Evolutionary conservation across 495 filamentous ascomycete genomes (phyloP).

Genomic region (Podospora pseudoanserina): DNA sequence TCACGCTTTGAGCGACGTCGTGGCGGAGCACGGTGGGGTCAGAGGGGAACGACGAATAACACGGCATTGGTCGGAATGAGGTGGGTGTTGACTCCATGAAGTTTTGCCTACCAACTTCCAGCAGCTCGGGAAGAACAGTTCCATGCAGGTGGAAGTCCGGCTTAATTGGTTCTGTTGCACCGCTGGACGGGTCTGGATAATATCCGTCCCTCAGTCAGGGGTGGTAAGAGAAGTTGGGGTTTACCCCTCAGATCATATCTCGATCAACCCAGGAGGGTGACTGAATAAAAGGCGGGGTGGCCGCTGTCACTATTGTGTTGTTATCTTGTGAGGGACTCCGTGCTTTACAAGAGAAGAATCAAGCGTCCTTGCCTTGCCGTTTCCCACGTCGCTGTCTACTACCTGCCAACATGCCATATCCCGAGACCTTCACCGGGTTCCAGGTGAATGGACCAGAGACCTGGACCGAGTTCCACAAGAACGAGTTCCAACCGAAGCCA

Average conservation of each 20-base stretch:
- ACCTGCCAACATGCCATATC: conserved; percentile 33
- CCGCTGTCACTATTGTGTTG: background rate
- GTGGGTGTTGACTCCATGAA: background rate
- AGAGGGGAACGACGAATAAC: conserved; percentile 2
- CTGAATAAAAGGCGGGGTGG: conserved; percentile 14
- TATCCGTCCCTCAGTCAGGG: conserved; percentile 5
- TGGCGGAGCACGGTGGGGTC: conserved; percentile 26
- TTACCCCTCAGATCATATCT: conserved; percentile 2
- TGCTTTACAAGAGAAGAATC: background rate
- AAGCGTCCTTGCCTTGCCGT: background rate
- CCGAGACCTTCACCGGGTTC: conserved; percentile 49
- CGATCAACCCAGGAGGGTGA: background rate
- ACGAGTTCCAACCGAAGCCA: conserved; percentile 55
- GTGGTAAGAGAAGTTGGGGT: conserved; percentile 4
- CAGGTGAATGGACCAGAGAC: conserved; percentile 50
- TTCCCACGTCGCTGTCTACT: background rate
- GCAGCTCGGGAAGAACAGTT: background rate
- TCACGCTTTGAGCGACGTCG: background rate
- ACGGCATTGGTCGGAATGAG: conserved; percentile 8
- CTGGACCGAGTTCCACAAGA: conserved; percentile 54
- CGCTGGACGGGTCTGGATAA: conserved; percentile 15
- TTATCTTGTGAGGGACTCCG: background rate
- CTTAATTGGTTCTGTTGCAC: conserved; percentile 6
- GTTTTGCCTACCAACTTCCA: background rate
- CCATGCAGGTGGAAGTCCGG: background rate